These are phyloP conservation scores for Gaultheria prostrata DNA, from an alignment of 148 eudicot species.

Conservation along the genomic window DNA sequence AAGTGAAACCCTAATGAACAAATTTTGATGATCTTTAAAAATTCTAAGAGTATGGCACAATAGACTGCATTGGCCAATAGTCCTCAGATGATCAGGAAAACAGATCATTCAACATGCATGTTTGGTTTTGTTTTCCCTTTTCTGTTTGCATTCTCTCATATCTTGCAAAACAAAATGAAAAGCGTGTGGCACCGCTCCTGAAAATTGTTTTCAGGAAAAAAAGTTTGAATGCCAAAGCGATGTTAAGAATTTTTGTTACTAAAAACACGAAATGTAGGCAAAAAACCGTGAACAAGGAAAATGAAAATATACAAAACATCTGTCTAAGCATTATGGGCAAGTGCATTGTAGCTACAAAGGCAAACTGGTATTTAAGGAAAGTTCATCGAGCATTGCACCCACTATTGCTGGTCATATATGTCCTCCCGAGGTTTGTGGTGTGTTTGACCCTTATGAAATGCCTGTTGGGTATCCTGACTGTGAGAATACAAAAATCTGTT, in stretches of 20 bases:
- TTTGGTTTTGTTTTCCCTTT: background rate
- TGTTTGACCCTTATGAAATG: background rate
- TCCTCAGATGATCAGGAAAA: slow-evolving; percentile 2
- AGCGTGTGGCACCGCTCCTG: background rate
- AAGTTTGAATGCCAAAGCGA: too few species aligned
- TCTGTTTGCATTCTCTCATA: background rate
- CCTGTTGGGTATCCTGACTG: background rate
- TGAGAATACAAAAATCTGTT: background rate
- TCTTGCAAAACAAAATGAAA: background rate
- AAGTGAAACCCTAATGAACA: background rate
- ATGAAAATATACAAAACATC: background rate
- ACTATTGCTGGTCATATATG: background rate
- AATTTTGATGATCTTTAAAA: background rate
- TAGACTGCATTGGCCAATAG: background rate
- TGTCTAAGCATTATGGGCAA: background rate
- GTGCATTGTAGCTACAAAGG: background rate
- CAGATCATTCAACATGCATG: background rate
- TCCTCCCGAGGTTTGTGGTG: background rate
- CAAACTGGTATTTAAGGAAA: background rate
- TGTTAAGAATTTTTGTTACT: background rate
- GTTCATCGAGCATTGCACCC: background rate
- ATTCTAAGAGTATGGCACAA: background rate
- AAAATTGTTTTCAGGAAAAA: too few species aligned
- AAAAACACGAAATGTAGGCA: background rate
- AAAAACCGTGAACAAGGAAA: background rate